Evolutionary conservation across 1,284 basidiomycete species (phyloP), one percentile per base, ranked within the genome.

Genomic region (Microbotryum scabiosae): DNA sequence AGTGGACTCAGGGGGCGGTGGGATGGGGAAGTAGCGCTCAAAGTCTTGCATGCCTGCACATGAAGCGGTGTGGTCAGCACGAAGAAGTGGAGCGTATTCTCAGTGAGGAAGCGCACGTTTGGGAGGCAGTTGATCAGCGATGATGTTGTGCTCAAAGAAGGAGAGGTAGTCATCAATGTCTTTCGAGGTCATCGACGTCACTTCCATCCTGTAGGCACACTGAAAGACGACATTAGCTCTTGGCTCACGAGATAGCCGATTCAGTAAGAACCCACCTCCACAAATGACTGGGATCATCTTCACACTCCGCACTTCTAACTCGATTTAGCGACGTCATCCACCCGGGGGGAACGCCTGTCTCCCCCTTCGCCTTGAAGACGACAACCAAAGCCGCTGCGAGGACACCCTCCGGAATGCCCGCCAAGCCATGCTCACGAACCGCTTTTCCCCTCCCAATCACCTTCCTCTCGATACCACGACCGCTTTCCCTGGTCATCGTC

Each of bases 101-200:
- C 5, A 23, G 9, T 5, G 28, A 52, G 7, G 12, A 25, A 8
- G 46, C 63, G 41, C 20, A 59, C 63, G 52, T 4, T 28, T 49
- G 0, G 65, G 61, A 2, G 54, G 44, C 20, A 62, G 54, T n/a
- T 54, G 28, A 7, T 44, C 4, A 48, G 57, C 53, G 16, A 68
- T 54, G n/a, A 70, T 54, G 18, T 52, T 56, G 9, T 28, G 14
- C 53, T 69, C 65, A 55, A 63, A 66, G 36, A 69, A 69, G 51
- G 60, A 62, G 41, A 70, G 62, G 53, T 66, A 70, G 1, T 59
- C 58, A 23, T 70, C 67, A 3, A 69, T 53, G 5, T 70, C 69
- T 12, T 61, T 52, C 7, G 6, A 36, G 4, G 23, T 25, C 57
- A 70, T 51, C 1, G 53, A 45, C 10, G 25, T 48, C 23, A 61